These are phyloP conservation scores for Vaccinium darrowii DNA, from an alignment of 148 eudicot genomes.

Conservation along the genomic window DNA sequence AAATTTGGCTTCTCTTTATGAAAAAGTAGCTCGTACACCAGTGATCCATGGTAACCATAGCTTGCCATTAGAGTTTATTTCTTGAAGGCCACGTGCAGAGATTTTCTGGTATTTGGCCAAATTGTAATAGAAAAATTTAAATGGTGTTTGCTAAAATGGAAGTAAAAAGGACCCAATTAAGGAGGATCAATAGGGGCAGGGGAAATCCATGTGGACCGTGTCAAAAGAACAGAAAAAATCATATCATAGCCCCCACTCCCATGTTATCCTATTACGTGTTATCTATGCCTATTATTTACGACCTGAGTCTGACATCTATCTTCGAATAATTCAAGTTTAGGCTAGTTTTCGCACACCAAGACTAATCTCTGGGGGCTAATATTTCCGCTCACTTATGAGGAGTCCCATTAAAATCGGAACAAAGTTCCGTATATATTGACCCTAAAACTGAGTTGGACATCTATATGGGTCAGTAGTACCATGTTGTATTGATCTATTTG, in stretches of 20 bases:
- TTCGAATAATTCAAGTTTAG: too few species aligned
- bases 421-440: too few species aligned
- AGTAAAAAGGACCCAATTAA: background rate
- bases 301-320: too few species aligned
- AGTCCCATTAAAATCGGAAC: too few species aligned
- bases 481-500: background rate
- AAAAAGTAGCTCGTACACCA: background rate
- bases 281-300: background rate
- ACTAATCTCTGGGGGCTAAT: too few species aligned
- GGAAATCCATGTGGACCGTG: background rate
- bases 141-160: background rate
- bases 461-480: background rate
- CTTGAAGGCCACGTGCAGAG: background rate
- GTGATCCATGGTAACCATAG: background rate
- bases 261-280: background rate
- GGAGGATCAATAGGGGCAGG: background rate
- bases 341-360: too few species aligned
- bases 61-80: background rate
- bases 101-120: background rate
- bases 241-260: background rate
- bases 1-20: background rate
- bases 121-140: background rate
- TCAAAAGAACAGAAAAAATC: background rate
- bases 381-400: too few species aligned
- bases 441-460: background rate